These are phyloP conservation scores for Lactarius hengduanensis DNA, from an alignment of 768 basidiomycete species.

Conservation along the genomic window DNA sequence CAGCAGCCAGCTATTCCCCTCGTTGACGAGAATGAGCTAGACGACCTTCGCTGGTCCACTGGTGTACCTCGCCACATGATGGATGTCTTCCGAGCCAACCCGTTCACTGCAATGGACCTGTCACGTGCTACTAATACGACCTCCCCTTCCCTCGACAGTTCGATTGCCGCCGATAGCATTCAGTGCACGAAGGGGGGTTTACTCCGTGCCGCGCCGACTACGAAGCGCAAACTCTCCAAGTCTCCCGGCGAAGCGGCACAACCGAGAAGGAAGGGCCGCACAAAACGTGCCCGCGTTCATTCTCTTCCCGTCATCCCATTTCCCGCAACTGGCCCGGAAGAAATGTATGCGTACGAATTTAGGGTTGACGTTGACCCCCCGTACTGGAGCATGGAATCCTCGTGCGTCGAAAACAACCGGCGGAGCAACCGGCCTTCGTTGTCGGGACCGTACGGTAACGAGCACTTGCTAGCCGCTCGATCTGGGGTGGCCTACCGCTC, in stretches of 20 bases:
- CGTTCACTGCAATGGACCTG: constrained; percentile 10
- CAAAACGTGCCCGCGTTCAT: constrained; percentile 24
- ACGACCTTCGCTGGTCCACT: constrained; percentile 20
- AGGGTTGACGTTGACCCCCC: constrained; percentile 17
- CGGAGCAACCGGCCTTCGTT: constrained; percentile 6
- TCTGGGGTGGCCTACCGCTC: not conserved
- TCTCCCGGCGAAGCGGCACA: constrained; percentile 10
- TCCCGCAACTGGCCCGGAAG: constrained; percentile 26
- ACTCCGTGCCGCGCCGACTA: not conserved
- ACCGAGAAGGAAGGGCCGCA: constrained; percentile 20
- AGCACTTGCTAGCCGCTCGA: constrained; percentile 5
- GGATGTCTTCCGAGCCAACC: constrained; percentile 28
- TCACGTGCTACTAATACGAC: not conserved
- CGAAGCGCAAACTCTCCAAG: constrained; percentile 16
- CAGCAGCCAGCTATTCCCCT: not conserved
- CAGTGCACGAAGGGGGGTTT: not conserved
- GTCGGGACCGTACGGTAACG: not conserved
- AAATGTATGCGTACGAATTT: constrained; percentile 30
- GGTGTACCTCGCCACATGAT: constrained; percentile 28
- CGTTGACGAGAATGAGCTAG: constrained; percentile 11
- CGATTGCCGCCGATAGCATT: not conserved
- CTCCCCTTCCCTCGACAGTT: constrained; percentile 9
- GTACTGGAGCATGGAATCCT: not conserved
- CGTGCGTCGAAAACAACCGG: not conserved
- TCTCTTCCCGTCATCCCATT: constrained; percentile 21